Conservation (phyloP, 1,139 yeast species). For the Sugiyamaella sp. region DNA sequence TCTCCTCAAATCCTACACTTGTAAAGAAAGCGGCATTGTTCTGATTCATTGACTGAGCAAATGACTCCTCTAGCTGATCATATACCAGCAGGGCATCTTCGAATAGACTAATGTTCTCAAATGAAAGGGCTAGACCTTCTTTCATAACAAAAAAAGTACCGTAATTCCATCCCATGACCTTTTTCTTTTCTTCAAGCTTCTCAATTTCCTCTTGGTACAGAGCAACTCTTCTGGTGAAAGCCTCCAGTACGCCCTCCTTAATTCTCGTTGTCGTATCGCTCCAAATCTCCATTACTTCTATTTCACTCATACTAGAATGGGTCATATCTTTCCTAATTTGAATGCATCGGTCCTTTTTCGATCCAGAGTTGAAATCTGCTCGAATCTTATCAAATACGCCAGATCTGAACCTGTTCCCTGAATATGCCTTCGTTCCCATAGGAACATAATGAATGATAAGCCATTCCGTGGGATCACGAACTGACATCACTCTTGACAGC, state of each 20-base stretch:
- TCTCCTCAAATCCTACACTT: conserved; percentile 38
- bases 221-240: conserved; percentile 57
- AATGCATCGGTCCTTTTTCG: conserved; percentile 43
- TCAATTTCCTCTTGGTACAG: conserved; percentile 46
- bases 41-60: conserved; percentile 32
- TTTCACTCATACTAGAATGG: conserved; percentile 32
- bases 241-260: conserved; percentile 56
- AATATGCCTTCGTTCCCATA: conserved; percentile 46
- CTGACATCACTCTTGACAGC: conserved; percentile 56
- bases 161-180: conserved; percentile 49
- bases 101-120: conserved; percentile 55
- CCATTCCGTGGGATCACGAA: conserved; percentile 62
- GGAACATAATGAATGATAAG: conserved; percentile 61
- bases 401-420: conserved; percentile 52
- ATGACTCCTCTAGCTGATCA: conserved; percentile 45
- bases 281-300: conserved; percentile 53
- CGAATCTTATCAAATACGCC: conserved; percentile 66
- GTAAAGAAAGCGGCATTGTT: conserved; percentile 36
- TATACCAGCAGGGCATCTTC: conserved; percentile 61
- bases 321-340: conserved; percentile 45
- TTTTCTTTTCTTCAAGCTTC: conserved; percentile 41
- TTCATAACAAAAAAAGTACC: conserved; percentile 50
- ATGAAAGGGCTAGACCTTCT: conserved; percentile 51
- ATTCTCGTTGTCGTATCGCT: conserved; percentile 50
- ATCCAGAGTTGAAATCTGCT: conserved; percentile 58